Evolutionary conservation across 208 protist species (phyloP).

Genomic region (Leishmania amazonensis): DNA sequence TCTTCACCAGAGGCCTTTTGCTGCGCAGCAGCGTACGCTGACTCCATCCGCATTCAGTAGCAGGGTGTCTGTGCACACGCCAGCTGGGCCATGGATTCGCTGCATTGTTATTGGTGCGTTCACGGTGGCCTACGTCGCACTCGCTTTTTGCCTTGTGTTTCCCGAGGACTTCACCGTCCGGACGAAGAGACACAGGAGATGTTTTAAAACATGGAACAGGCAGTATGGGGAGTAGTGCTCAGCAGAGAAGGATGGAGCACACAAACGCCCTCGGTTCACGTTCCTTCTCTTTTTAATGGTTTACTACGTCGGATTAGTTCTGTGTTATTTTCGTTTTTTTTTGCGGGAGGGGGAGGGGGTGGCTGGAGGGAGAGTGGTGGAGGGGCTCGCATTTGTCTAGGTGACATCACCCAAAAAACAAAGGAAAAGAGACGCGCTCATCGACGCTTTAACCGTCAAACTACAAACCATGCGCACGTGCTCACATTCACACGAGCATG

Average conservation of each 20-base stretch:
- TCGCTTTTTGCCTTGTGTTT: background rate
- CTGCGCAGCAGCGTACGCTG: background rate
- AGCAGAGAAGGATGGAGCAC: background rate
- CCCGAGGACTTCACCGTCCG: background rate
- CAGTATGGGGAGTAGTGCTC: background rate
- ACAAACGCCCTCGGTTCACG: background rate
- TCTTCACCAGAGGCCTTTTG: background rate
- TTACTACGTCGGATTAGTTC: background rate
- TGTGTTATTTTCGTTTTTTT: background rate
- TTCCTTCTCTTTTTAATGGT: background rate
- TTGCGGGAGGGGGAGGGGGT: background rate
- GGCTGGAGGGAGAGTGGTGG: no score
- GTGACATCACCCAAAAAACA: background rate
- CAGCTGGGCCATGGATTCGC: background rate
- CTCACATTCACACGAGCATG: background rate
- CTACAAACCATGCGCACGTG: background rate
- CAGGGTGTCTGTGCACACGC: background rate
- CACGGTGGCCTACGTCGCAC: background rate
- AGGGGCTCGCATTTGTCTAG: background rate
- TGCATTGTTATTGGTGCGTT: background rate
- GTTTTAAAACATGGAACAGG: background rate
- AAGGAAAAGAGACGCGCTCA: slow-evolving; percentile 2
- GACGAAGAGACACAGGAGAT: background rate
- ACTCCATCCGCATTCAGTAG: background rate
- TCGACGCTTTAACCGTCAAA: slow-evolving; percentile 1